Evolutionary conservation across 371 early-diverging fungal genomes (phyloP), one percentile per base, ranked within the genome.

Genomic region (Umbelopsis sp.): DNA sequence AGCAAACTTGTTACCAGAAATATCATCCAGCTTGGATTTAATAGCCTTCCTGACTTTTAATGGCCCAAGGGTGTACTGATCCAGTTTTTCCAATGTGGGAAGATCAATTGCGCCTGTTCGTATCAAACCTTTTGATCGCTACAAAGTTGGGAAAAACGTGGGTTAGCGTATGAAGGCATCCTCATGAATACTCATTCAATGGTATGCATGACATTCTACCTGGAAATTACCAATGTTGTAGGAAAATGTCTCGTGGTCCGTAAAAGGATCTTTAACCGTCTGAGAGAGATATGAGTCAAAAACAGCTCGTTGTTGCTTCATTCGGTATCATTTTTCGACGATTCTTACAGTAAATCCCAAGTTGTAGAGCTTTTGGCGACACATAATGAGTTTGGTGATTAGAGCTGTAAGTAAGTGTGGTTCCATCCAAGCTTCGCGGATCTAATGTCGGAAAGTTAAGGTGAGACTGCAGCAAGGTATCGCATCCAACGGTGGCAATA

Each of bases 231-330:
- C 82, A 52, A 90, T 83, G 20, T 85, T 85, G 20, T 51, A 75
- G 14, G 82, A 65, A 70, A 90, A 86, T 2, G 74, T 63, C 22
- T 79, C 84, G 7, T 80, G 81, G n/a, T 90, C 90, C 1, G 76
- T 70, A 70, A 90, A 87, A 10, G 90, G 90, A 64, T 90, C 89
- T 70, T 90, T 90, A 25, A 88, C 79, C 50, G 88, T 71, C 74
- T 70, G 6, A 44, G 25, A 64, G 20, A 50, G 25, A 6, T 25
- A 52, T 24, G 65, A 29, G 63, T 1, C 50, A 45, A 11, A 35
- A 32, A 16, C 32, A 50, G 25, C 29, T 48, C 16, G 9, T 38
- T 29, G 7, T 16, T 12, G 52, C 10, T 44, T 7, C 4, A 41
- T n/a, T 2, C 10, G 20, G 25, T 24, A 3, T 3, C 5, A 41